Percentiles rank a stretch among this genome's conserved stretches.
These are phyloP conservation scores for Dalechampia spathulata DNA, from an alignment of 441 rosid species.

Conservation along the genomic window DNA sequence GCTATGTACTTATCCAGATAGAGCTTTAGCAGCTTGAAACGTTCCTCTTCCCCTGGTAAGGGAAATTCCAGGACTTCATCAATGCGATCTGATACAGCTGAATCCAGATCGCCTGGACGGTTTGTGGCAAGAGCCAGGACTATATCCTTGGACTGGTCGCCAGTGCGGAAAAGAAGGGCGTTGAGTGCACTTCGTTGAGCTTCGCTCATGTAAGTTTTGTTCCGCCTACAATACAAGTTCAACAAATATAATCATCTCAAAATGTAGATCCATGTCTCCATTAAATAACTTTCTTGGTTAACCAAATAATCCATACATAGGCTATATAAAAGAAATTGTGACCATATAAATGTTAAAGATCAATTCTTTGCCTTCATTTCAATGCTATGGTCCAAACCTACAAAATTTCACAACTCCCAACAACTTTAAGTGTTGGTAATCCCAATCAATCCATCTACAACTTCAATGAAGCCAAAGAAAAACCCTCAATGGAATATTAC, in stretches of 20 bases:
- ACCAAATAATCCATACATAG: background rate
- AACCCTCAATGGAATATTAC: background rate
- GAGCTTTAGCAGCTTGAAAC: constrained; percentile 75
- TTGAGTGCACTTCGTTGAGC: constrained; percentile 95
- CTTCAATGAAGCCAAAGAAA: background rate
- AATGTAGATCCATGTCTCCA: background rate
- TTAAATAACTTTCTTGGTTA: background rate
- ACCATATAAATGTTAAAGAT: too few species aligned
- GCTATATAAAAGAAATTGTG: too few species aligned
- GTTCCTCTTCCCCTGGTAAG: constrained; percentile 74
- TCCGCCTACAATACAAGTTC: constrained; percentile 48
- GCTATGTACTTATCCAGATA: constrained; percentile 82
- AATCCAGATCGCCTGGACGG: constrained; percentile 94
- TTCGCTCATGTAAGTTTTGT: constrained; percentile 96
- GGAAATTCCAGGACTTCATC: constrained; percentile 93
- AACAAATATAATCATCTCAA: constrained; percentile 1
- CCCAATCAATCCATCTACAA: background rate
- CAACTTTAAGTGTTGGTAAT: too few species aligned
- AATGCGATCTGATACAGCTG: constrained; percentile 84
- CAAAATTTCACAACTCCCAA: too few species aligned
- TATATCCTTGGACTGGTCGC: constrained; percentile 91
- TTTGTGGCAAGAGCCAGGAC: constrained; percentile 93
- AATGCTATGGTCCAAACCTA: too few species aligned
- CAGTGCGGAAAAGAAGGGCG: constrained; percentile 87
- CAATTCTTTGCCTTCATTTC: too few species aligned